Conservation (phyloP, 2,329 filamentous ascomycete genomes). For the Sporothrix sp. region DNA sequence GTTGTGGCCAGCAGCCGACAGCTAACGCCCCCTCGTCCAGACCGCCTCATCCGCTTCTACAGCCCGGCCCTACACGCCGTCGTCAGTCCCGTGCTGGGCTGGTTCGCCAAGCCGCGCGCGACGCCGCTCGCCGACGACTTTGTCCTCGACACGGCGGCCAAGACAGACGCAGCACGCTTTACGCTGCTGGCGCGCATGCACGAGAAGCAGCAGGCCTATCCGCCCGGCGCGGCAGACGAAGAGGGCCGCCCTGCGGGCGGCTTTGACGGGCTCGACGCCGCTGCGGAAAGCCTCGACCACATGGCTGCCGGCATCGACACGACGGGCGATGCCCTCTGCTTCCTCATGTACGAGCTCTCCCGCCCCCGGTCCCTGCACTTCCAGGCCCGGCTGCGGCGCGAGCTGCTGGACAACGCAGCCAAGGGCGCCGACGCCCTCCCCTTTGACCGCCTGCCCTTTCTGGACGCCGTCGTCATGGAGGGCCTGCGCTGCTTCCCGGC, state of each 20-base stretch:
- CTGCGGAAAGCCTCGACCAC: constrained; percentile 61
- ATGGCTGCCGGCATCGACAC: constrained; percentile 65
- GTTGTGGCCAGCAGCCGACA: not conserved
- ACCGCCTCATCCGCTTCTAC: constrained; percentile 51
- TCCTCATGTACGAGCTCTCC: constrained; percentile 62
- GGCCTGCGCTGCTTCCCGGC: constrained; percentile 52
- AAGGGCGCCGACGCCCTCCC: constrained; percentile 14
- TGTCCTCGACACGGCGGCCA: constrained; percentile 42
- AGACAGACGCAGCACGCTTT: constrained; percentile 39
- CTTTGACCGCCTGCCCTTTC: constrained; percentile 44
- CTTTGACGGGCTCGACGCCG: constrained; percentile 45
- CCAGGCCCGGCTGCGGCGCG: constrained; percentile 43
- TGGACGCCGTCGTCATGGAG: constrained; percentile 56
- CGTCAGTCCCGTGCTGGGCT: constrained; percentile 33
- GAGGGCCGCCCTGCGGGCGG: constrained; percentile 17
- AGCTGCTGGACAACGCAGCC: constrained; percentile 36
- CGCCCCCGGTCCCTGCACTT: constrained; percentile 42
- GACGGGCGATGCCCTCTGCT: constrained; percentile 59
- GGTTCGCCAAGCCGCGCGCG: constrained; percentile 44
- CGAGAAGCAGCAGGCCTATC: constrained; percentile 30
- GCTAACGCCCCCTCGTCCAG: constrained; percentile 26
- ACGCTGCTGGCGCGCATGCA: constrained; percentile 51
- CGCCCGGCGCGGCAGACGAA: constrained; percentile 15
- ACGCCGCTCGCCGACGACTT: constrained; percentile 51
- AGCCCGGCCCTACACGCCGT: constrained; percentile 41